A percentile compares a stretch with the other conserved stretches of the same genome.
Evolutionary conservation across 2,329 filamentous ascomycete genomes (phyloP).

Genomic region (Xenosphaeropsis pyriputrescens): DNA sequence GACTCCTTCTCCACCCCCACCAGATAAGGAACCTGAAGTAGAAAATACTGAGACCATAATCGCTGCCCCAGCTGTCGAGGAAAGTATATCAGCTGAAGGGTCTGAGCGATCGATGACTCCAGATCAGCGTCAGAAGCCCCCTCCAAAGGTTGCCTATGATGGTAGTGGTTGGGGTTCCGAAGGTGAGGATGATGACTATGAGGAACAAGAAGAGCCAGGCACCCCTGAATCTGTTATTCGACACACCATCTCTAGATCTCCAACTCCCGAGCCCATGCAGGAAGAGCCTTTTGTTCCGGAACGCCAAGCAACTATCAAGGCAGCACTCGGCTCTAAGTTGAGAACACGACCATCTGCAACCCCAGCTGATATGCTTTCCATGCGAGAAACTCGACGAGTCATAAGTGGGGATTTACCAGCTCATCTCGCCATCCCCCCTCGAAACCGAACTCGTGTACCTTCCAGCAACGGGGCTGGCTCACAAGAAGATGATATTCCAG

Average conservation of each 20-base stretch:
- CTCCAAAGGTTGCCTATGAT: slow-evolving; percentile 48
- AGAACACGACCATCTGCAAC: slow-evolving; percentile 84
- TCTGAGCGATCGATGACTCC: slow-evolving; percentile 3
- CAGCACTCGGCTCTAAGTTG: slow-evolving; percentile 65
- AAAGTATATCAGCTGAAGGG: not conserved
- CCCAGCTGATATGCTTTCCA: slow-evolving; percentile 66
- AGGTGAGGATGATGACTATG: slow-evolving; percentile 32
- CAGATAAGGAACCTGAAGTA: slow-evolving; percentile 7
- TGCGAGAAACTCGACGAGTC: slow-evolving; percentile 75
- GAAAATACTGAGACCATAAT: slow-evolving; percentile 5
- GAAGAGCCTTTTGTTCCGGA: slow-evolving; percentile 59
- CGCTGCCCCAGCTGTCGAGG: not conserved
- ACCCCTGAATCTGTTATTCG: slow-evolving; percentile 88
- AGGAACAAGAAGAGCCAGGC: slow-evolving; percentile 34
- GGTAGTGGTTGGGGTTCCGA: slow-evolving; percentile 44
- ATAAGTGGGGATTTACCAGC: slow-evolving; percentile 60
- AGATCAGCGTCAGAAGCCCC: slow-evolving; percentile 13
- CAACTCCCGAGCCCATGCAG: slow-evolving; percentile 16
- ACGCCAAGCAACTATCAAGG: slow-evolving; percentile 71
- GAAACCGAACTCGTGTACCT: slow-evolving; percentile 40
- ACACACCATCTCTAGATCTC: slow-evolving; percentile 37
- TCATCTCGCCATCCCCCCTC: slow-evolving; percentile 45
- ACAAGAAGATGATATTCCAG: slow-evolving; percentile 7
- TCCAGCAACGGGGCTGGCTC: slow-evolving; percentile 23
- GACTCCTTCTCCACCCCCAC: slow-evolving; percentile 24